Percentiles rank a stretch among this genome's conserved stretches.
phyloP scores from a whole-genome alignment of 495 filamentous ascomycete genomes.

The Podospora sp. region DNA sequence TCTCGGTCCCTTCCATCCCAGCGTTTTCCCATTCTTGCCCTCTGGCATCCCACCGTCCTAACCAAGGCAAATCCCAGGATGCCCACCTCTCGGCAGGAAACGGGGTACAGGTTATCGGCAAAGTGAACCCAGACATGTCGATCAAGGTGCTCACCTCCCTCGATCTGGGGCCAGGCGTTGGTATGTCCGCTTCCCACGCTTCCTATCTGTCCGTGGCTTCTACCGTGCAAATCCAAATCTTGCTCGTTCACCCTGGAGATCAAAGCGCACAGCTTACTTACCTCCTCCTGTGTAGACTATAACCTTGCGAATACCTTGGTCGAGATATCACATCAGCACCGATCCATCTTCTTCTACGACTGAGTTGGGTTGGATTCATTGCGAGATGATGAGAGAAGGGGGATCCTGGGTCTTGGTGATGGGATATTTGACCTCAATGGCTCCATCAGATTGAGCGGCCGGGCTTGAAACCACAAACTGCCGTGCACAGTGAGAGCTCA shows the following conservation, averaged over 20 bases:
- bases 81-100: conserved; percentile 76
- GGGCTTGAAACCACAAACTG: no score
- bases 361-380: background rate
- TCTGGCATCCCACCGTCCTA: conserved; percentile 20
- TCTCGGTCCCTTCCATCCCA: background rate
- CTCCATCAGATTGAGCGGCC: no score
- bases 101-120: conserved; percentile 86
- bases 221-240: background rate
- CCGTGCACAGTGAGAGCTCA: background rate
- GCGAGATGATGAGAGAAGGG: background rate
- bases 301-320: conserved; percentile 79
- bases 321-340: conserved; percentile 83
- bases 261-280: conserved; percentile 1
- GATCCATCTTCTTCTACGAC: conserved; percentile 58
- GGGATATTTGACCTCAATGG: no score
- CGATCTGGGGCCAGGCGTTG: conserved; percentile 76
- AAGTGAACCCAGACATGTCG: conserved; percentile 78
- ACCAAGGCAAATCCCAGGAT: conserved; percentile 54
- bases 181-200: conserved; percentile 46
- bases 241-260: background rate
- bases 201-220: conserved; percentile 8
- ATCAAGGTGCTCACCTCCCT: conserved; percentile 73
- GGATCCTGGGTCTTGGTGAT: no score
- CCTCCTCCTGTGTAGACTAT: conserved; percentile 62
- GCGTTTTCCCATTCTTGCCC: no score